Conservation (phyloP, 75 land plant species). For the Isoetes taiwanensis region DNA sequence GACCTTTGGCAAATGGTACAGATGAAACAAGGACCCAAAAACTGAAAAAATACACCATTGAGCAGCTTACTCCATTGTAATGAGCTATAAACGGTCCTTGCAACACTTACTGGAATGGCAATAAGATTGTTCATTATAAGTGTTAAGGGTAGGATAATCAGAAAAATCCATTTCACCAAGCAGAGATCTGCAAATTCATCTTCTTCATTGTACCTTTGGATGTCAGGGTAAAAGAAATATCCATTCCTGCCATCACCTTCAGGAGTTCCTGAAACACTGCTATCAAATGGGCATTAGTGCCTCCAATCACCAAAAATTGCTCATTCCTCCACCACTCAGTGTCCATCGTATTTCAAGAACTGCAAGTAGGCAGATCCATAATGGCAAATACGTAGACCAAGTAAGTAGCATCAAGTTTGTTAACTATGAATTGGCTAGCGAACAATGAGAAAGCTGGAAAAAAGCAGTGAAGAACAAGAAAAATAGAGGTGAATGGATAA, state of each 20-base stretch:
- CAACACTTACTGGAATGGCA: conserved; percentile 39
- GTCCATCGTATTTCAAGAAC: neutral
- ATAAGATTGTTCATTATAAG: neutral
- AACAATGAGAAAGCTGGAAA: neutral
- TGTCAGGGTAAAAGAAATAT: conserved; percentile 1
- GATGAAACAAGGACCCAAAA: neutral
- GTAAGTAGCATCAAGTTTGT: neutral
- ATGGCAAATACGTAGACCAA: neutral
- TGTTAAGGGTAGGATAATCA: neutral
- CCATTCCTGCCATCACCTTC: conserved; percentile 1
- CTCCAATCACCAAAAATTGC: conserved; percentile 4
- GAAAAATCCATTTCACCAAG: neutral
- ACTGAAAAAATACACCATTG: neutral
- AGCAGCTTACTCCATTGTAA: conserved; percentile 3
- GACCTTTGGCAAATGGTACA: neutral
- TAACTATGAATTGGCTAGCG: neutral
- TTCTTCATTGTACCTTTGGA: conserved; percentile 19
- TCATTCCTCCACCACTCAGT: conserved; percentile 4
- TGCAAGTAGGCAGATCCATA: neutral
- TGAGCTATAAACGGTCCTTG: neutral
- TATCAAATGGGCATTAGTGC: neutral
- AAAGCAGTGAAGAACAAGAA: conserved; percentile 1
- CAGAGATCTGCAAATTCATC: neutral
- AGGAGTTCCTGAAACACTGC: conserved; percentile 1
- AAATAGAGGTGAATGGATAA: conserved; percentile 1